phyloP scores from a whole-genome alignment of 352 stramenopile genomes.

The Phytophthora idaei region DNA sequence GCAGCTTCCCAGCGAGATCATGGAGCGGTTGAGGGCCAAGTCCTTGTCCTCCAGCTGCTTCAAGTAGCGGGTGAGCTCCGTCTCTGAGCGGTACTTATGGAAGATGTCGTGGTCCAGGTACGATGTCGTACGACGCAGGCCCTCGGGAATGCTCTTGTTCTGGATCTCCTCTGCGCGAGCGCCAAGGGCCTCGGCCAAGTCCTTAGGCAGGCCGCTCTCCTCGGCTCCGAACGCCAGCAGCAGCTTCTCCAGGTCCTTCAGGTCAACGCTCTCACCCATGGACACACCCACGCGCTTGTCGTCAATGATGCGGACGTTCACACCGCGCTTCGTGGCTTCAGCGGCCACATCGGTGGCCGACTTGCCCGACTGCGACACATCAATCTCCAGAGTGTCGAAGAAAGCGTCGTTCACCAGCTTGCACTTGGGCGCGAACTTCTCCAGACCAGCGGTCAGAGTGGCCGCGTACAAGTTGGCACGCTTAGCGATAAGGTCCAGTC shows the following conservation, averaged over 20 bases:
- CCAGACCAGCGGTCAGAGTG: slow-evolving; percentile 90
- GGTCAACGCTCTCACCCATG: slow-evolving; percentile 96
- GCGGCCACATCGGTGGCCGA: slow-evolving; percentile 79
- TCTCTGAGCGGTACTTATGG: slow-evolving; percentile 97
- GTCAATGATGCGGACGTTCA: slow-evolving; percentile 91
- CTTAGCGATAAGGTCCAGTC: slow-evolving; percentile 93
- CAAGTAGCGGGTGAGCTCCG: slow-evolving; percentile 96
- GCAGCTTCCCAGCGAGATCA: slow-evolving; percentile 99
- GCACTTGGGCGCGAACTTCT: slow-evolving; percentile 71
- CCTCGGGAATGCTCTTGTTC: slow-evolving; percentile 60
- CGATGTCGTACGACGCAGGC: slow-evolving; percentile 58
- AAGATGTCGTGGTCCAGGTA: slow-evolving; percentile 98
- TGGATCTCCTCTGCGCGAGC: slow-evolving; percentile 57
- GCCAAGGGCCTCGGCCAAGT: slow-evolving; percentile 56
- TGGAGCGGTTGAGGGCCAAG: slow-evolving; percentile 98
- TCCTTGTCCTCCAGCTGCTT: slow-evolving; percentile 99
- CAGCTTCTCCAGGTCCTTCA: slow-evolving; percentile 90
- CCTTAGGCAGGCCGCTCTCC: slow-evolving; percentile 41
- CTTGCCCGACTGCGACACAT: slow-evolving; percentile 84
- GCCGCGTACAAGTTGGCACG: slow-evolving; percentile 93
- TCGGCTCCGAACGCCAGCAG: slow-evolving; percentile 79
- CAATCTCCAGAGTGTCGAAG: slow-evolving; percentile 97
- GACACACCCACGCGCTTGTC: slow-evolving; percentile 91
- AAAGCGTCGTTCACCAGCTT: slow-evolving; percentile 82
- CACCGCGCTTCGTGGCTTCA: slow-evolving; percentile 64